Evolutionary conservation across 768 basidiomycete genomes (phyloP), one percentile per base, ranked within the genome.

Genomic region (Daedaleopsis sinensis): DNA sequence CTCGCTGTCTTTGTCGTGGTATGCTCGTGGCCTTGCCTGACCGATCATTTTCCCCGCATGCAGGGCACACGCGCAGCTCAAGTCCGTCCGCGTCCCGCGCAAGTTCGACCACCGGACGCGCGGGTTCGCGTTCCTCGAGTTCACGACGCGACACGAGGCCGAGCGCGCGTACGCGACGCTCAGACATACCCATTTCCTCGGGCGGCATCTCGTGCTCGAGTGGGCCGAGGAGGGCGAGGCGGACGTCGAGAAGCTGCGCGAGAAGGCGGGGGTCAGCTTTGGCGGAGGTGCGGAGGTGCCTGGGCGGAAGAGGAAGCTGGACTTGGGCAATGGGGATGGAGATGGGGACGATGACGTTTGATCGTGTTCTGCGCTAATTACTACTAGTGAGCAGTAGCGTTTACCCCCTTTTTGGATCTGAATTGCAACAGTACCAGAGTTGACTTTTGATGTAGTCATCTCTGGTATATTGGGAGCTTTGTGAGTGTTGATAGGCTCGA

Each of bases 111-210:
- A 89, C 16, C 84, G 90, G 48, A 88, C 91, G 1, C 87, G 97
- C 36, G 97, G 97, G 4, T 99, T 98, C 73, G 97, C 95, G 1
- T 99, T 98, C 78, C 80, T 98, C 68, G 96, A 99, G 65, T 98
- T 98, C 72, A 83, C 91, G 19, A 89, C 93, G 2, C 84, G 91
- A 18, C 86, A 87, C 52, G 96, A 99, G 69, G 96, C 96, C 2
- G 90, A 94, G 72, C 89, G 89, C 46, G 96, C 94, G 0, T 94
- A 89, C 73, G 85, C 84, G 27, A 87, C 93, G 12, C 83, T 99
- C 23, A 84, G 87, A 66, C 95, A 98, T 74, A 97, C 96, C 0
- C 97, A 98, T 80, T 87, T 98, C 67, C 86, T 99, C 21, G 96
- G 97, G 10, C 79, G 97, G 38, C 97, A 99, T 81, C 77, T 99